Evolutionary conservation across 2,329 filamentous ascomycete species (phyloP).

Genomic region (Diaporthe ilicicola): DNA sequence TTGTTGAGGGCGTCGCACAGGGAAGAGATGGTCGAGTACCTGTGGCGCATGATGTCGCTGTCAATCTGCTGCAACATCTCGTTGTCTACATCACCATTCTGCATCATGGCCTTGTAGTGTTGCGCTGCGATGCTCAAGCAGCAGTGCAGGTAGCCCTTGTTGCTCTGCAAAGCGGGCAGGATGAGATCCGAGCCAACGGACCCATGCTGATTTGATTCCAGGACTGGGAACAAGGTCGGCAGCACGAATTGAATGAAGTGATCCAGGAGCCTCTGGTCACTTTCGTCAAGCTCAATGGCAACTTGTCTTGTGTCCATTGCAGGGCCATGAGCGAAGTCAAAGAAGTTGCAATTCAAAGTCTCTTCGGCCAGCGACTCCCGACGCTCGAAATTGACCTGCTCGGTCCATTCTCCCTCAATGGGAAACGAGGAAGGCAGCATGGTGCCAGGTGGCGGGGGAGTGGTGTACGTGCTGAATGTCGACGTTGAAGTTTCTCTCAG

Average conservation of each 20-base stretch:
- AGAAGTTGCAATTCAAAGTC: conserved; percentile 78
- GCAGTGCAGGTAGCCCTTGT: conserved; percentile 94
- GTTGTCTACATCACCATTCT: conserved; percentile 79
- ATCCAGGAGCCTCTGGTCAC: conserved; percentile 85
- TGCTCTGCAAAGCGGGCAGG: conserved; percentile 86
- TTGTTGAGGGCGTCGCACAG: conserved; percentile 83
- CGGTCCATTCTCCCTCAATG: conserved; percentile 73
- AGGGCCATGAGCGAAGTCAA: conserved; percentile 79
- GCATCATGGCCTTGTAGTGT: conserved; percentile 82
- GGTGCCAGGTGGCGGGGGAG: conserved; percentile 75
- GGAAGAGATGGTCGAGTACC: conserved; percentile 85
- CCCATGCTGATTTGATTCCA: conserved; percentile 89
- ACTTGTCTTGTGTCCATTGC: conserved; percentile 71
- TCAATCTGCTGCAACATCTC: conserved; percentile 90
- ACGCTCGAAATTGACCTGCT: conserved; percentile 73
- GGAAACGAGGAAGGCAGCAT: conserved; percentile 68
- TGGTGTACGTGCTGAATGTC: conserved; percentile 90
- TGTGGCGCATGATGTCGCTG: conserved; percentile 90
- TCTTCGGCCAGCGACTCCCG: conserved; percentile 75
- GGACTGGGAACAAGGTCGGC: conserved; percentile 88
- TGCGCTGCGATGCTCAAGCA: conserved; percentile 93
- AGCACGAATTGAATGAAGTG: conserved; percentile 92
- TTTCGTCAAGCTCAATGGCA: conserved; percentile 84
- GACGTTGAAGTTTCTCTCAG: conserved; percentile 87
- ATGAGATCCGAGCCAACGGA: conserved; percentile 83